Evolutionary conservation across 352 stramenopile species (phyloP).

Genomic region (Globisporangium mamillatum): DNA sequence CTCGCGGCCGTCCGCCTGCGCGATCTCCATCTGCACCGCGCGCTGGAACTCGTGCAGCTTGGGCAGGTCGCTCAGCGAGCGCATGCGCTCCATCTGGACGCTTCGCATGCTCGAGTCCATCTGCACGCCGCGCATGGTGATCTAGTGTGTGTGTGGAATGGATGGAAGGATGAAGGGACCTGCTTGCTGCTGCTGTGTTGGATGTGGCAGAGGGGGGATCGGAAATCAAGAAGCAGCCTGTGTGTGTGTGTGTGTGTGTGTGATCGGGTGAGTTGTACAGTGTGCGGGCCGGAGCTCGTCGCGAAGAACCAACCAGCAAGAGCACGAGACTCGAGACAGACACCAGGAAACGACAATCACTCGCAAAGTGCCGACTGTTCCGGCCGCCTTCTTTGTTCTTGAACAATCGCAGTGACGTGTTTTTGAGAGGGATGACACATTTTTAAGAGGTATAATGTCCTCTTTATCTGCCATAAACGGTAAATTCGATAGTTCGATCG

Average conservation of each 20-base stretch:
- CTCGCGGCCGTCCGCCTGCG: slow-evolving; percentile 52
- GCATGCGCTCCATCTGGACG: slow-evolving; percentile 19
- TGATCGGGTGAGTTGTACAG: slow-evolving; percentile 9
- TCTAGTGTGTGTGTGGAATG: neutral
- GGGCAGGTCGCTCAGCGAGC: slow-evolving; percentile 43
- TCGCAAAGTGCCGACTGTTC: slow-evolving; percentile 6
- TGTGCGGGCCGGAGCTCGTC: neutral
- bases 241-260: neutral
- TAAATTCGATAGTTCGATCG: too few species aligned
- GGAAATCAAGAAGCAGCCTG: neutral
- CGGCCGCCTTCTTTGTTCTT: slow-evolving; percentile 10
- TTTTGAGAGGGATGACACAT: too few species aligned
- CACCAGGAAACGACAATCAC: slow-evolving; percentile 8
- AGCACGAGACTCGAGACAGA: neutral
- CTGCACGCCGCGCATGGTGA: slow-evolving; percentile 2
- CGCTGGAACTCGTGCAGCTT: slow-evolving; percentile 61
- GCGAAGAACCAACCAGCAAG: neutral
- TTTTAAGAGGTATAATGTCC: too few species aligned
- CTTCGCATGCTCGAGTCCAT: slow-evolving; percentile 11
- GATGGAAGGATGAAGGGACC: neutral
- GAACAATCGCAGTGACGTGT: neutral
- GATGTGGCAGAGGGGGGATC: neutral
- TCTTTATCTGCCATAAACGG: too few species aligned
- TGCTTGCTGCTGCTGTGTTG: neutral
- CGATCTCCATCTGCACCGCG: slow-evolving; percentile 66